Evolutionary conservation across 371 early-diverging fungal genomes (phyloP).

Genomic region (Mucor circinelloides): DNA sequence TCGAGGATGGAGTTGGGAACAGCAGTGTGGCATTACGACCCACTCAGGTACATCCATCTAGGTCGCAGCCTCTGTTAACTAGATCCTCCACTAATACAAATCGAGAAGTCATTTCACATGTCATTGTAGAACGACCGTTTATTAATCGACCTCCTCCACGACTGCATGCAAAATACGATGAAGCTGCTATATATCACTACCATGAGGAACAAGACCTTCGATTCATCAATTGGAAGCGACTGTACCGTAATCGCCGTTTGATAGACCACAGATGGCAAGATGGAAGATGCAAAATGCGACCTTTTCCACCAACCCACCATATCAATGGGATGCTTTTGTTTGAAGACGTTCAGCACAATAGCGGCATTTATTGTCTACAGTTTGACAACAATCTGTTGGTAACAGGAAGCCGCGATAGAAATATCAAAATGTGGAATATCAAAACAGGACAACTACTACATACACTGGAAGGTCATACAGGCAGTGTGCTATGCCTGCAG

Average conservation of each 20-base stretch:
- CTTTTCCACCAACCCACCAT: conserved; percentile 46
- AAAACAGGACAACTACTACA: conserved; percentile 55
- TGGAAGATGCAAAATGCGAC: conserved; percentile 59
- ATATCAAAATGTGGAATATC: conserved; percentile 85
- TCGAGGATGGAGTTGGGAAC: background rate
- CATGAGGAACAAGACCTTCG: conserved; percentile 39
- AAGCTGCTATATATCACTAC: conserved; percentile 40
- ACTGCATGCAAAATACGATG: conserved; percentile 34
- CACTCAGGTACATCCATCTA: conserved; percentile 16
- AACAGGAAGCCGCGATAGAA: conserved; percentile 84
- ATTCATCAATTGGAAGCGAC: conserved; percentile 67
- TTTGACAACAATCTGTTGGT: conserved; percentile 71
- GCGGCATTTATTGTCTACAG: conserved; percentile 93
- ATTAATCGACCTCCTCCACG: conserved; percentile 31
- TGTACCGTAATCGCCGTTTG: conserved; percentile 61
- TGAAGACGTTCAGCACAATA: conserved; percentile 60
- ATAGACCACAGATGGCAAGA: conserved; percentile 71
- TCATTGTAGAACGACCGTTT: conserved; percentile 24
- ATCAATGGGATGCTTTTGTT: background rate
- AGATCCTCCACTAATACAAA: background rate
- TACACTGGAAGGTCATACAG: conserved; percentile 74
- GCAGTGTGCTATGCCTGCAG: conserved; percentile 84
- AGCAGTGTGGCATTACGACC: conserved; percentile 1
- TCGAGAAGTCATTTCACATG: conserved; percentile 9
- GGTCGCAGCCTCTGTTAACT: conserved; percentile 20